Evolutionary conservation across 2,329 filamentous ascomycete species (phyloP).

Genomic region (Ophiobolus disseminans): DNA sequence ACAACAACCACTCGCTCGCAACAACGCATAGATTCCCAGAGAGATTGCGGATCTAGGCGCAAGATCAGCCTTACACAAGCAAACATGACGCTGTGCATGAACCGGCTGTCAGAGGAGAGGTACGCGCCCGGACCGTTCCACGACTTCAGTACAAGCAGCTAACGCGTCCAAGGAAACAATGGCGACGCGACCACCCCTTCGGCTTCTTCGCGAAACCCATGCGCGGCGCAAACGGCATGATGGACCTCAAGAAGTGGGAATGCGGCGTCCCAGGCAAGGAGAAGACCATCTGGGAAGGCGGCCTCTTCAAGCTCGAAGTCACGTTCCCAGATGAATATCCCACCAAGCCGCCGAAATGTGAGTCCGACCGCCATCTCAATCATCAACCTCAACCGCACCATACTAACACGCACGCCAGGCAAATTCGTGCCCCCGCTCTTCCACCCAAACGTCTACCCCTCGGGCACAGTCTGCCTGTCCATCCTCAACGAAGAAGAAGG

Average conservation of each 20-base stretch:
- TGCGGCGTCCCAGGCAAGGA: conserved; percentile 96
- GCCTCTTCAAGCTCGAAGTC: conserved; percentile 92
- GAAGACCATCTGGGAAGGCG: conserved; percentile 98
- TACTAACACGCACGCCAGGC: conserved; percentile 63
- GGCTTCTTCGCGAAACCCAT: conserved; percentile 93
- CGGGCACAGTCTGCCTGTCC: conserved; percentile 94
- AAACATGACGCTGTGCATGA: conserved; percentile 86
- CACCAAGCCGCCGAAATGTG: conserved; percentile 98
- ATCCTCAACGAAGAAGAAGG: conserved; percentile 98
- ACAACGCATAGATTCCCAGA: neutral
- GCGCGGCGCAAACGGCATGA: conserved; percentile 77
- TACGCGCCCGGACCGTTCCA: conserved; percentile 12
- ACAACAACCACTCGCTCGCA: neutral
- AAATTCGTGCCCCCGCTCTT: conserved; percentile 97
- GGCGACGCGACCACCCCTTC: conserved; percentile 95
- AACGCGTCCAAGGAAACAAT: conserved; percentile 76
- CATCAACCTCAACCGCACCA: neutral
- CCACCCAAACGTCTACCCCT: conserved; percentile 98
- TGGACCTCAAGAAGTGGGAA: conserved; percentile 96
- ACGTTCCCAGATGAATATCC: conserved; percentile 97
- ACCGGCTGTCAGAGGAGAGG: conserved; percentile 62
- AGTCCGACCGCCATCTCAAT: conserved; percentile 44
- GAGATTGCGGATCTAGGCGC: conserved; percentile 10
- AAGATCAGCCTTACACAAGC: conserved; percentile 12
- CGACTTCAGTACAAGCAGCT: conserved; percentile 7